A percentile compares a stretch with the other conserved stretches of the same genome.
Conservation (phyloP, 495 filamentous ascomycete species). For the Lasiosphaeria hispida region DNA sequence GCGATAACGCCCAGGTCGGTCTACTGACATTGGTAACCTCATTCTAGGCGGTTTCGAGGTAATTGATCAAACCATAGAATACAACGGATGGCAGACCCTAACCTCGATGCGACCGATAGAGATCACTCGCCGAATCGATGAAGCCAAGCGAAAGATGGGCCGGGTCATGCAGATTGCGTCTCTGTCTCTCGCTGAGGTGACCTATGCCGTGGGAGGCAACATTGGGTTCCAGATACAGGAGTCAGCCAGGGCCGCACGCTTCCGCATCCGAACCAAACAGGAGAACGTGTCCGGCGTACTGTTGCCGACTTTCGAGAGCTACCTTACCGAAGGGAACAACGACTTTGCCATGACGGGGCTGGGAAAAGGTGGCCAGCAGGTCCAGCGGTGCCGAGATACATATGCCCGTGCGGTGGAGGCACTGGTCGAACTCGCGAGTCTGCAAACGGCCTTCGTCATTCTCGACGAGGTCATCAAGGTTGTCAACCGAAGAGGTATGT, state of each 20-base stretch:
- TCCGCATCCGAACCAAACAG: conserved; percentile 88
- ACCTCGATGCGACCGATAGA: conserved; percentile 49
- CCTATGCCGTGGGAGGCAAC: conserved; percentile 93
- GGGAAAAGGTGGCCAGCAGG: conserved; percentile 96
- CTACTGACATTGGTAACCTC: conserved; percentile 20
- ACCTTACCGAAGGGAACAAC: conserved; percentile 79
- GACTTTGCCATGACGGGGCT: conserved; percentile 96
- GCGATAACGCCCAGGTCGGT: background rate
- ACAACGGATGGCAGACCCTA: background rate
- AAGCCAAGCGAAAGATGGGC: conserved; percentile 99
- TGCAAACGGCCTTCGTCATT: conserved; percentile 98
- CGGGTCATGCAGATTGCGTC: conserved; percentile 98
- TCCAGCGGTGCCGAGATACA: conserved; percentile 90
- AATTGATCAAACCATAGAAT: conserved; percentile 14
- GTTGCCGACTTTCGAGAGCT: conserved; percentile 89
- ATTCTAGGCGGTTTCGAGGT: conserved; percentile 80
- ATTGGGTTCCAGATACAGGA: conserved; percentile 98
- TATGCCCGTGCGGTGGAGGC: conserved; percentile 98
- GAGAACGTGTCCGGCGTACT: conserved; percentile 98
- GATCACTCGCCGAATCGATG: conserved; percentile 95
- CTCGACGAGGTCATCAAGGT: conserved; percentile 99
- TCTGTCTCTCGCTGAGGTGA: conserved; percentile 96
- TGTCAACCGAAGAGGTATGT: conserved; percentile 86
- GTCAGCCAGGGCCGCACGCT: conserved; percentile 85
- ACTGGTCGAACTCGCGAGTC: conserved; percentile 89